Evolutionary conservation across 129 eudicot species (phyloP).

Genomic region (Lonicera japonica): DNA sequence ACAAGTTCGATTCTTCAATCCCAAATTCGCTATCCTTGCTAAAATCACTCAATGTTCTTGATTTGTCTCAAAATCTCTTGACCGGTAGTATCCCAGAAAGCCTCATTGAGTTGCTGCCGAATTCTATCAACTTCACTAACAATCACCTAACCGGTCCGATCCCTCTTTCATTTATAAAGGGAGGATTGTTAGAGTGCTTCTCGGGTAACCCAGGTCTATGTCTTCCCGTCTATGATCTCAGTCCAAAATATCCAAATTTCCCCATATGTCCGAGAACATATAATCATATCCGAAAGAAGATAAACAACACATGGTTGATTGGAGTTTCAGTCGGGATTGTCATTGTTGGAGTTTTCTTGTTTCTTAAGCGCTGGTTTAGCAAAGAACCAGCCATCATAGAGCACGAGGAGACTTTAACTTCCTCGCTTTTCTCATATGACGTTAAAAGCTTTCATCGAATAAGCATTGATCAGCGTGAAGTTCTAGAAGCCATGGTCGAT

Average conservation of each 20-base stretch:
- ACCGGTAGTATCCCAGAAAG: constrained; percentile 69
- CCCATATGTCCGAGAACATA: constrained; percentile 41
- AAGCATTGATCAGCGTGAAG: constrained; percentile 66
- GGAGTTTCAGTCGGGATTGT: constrained; percentile 44
- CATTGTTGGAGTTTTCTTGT: constrained; percentile 39
- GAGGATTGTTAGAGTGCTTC: constrained; percentile 66
- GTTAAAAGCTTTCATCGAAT: constrained; percentile 77
- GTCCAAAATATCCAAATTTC: constrained; percentile 34
- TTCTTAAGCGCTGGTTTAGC: constrained; percentile 47
- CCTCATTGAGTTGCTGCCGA: constrained; percentile 61
- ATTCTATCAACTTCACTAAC: constrained; percentile 70
- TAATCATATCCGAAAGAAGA: constrained; percentile 36
- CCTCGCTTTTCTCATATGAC: constrained; percentile 59
- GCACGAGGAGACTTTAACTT: constrained; percentile 52
- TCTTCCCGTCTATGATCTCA: constrained; percentile 31
- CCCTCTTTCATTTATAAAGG: constrained; percentile 53
- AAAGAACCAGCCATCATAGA: constrained; percentile 34
- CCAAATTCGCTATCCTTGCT: constrained; percentile 60
- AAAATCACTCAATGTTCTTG: constrained; percentile 57
- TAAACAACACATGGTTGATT: constrained; percentile 52
- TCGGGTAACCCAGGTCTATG: constrained; percentile 68
- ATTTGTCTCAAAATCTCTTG: constrained; percentile 57
- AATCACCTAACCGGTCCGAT: constrained; percentile 79
- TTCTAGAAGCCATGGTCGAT: constrained; percentile 66
- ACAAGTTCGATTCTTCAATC: constrained; percentile 51